Conservation (phyloP, 441 rosid species). For the Jatropha podagrica region DNA sequence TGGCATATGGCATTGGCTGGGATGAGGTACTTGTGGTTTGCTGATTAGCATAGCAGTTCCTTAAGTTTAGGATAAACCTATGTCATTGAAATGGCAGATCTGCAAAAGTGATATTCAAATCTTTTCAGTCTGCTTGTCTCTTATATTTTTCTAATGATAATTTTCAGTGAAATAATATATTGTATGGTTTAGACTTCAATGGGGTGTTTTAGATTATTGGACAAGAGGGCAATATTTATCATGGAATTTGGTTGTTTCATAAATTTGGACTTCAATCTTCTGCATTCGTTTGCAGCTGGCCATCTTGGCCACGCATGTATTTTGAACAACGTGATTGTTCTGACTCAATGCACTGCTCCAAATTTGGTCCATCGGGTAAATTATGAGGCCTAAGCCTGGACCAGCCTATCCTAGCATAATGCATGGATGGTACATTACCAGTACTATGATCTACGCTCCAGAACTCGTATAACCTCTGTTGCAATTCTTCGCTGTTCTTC, state of each 20-base stretch:
- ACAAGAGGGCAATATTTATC: background rate
- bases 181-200: background rate
- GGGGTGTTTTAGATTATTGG: too few species aligned
- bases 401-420: background rate
- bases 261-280: background rate
- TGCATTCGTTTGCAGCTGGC: background rate
- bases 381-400: background rate
- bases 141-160: background rate
- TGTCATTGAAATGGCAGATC: background rate
- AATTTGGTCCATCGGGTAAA: background rate
- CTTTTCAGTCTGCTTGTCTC: background rate
- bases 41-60: background rate
- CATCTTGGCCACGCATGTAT: too few species aligned
- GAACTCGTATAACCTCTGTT: too few species aligned
- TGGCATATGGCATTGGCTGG: slow-evolving; percentile 99
- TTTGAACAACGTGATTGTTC: background rate
- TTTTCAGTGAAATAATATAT: too few species aligned
- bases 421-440: too few species aligned
- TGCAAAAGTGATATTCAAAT: slow-evolving; percentile 1
- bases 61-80: background rate
- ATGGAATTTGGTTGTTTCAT: background rate
- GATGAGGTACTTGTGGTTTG: slow-evolving; percentile 69
- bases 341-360: background rate
- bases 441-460: too few species aligned
- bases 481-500: background rate